Evolutionary conservation across 805 yeast genomes (phyloP).

Genomic region (Crinitomyces ghanaensis): DNA sequence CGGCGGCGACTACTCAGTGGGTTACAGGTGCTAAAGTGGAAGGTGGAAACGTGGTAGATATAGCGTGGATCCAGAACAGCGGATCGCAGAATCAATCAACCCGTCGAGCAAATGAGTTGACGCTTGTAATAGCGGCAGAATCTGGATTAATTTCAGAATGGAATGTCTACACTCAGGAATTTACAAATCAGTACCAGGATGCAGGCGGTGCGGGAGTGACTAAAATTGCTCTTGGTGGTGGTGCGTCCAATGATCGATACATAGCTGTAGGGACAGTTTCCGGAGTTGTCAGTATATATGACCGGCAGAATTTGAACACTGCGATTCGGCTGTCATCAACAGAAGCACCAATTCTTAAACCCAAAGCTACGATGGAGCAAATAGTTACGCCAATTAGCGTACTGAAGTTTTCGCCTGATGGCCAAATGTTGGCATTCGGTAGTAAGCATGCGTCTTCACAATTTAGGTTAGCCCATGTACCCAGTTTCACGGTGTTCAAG

Average conservation of each 20-base stretch:
- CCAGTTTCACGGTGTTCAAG: constrained; percentile 71
- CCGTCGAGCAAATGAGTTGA: no score
- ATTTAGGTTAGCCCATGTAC: constrained; percentile 73
- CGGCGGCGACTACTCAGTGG: constrained; percentile 77
- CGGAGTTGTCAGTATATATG: constrained; percentile 86
- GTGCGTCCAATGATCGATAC: constrained; percentile 59
- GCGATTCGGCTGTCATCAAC: constrained; percentile 16
- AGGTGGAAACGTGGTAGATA: constrained; percentile 74
- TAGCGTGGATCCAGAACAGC: constrained; percentile 48
- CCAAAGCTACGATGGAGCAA: constrained; percentile 60
- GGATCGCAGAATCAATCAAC: no score
- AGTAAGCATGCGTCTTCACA: constrained; percentile 81
- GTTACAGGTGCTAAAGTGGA: constrained; percentile 78
- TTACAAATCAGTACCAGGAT: constrained; percentile 69
- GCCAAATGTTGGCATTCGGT: constrained; percentile 78
- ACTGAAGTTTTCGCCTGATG: constrained; percentile 69
- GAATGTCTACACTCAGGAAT: constrained; percentile 37
- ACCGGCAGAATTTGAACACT: constrained; percentile 30
- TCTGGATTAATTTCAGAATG: constrained; percentile 90
- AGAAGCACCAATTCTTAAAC: constrained; percentile 31
- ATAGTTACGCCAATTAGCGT: constrained; percentile 71
- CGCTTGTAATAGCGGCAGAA: constrained; percentile 51
- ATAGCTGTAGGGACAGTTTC: constrained; percentile 79
- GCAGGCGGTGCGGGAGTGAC: constrained; percentile 80
- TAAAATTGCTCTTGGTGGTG: constrained; percentile 62